A percentile compares a stretch with the other conserved stretches of the same genome.
Conservation (phyloP, 1,139 yeast species). For the Blastobotrys buckinghamii region DNA sequence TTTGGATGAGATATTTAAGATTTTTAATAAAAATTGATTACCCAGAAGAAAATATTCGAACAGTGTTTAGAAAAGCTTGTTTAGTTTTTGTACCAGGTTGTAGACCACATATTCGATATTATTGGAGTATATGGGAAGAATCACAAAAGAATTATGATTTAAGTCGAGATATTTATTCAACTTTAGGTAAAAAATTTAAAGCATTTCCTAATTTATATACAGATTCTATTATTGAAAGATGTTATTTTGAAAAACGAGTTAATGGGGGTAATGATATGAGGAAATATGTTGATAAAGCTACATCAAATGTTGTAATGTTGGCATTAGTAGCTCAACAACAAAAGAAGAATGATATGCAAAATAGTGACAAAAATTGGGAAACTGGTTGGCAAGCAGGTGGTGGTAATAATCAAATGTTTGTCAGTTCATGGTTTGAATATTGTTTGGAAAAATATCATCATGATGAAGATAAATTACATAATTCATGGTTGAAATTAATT, state of each 20-base stretch:
- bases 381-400: background rate
- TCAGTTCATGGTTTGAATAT: slow-evolving; percentile 28
- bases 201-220: background rate
- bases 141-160: slow-evolving; percentile 24
- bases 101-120: slow-evolving; percentile 31
- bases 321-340: background rate
- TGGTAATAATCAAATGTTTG: background rate
- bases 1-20: slow-evolving; percentile 62
- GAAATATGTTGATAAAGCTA: background rate
- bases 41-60: slow-evolving; percentile 27
- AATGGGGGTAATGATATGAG: background rate
- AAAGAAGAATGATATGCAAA: background rate
- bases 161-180: slow-evolving; percentile 28
- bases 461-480: slow-evolving; percentile 10
- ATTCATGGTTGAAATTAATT: slow-evolving; percentile 18
- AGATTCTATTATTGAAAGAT: slow-evolving; percentile 16
- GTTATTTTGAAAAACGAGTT: slow-evolving; percentile 24
- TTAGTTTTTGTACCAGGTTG: slow-evolving; percentile 30
- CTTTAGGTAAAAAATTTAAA: background rate
- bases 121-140: slow-evolving; percentile 35
- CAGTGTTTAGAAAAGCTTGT: slow-evolving; percentile 31
- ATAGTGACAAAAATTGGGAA: background rate
- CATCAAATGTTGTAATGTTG: background rate
- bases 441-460: slow-evolving; percentile 21
- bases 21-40: slow-evolving; percentile 22